Evolutionary conservation across 441 rosid genomes (phyloP), one percentile per base, ranked within the genome.

Genomic region (Francoa sonchifolia): DNA sequence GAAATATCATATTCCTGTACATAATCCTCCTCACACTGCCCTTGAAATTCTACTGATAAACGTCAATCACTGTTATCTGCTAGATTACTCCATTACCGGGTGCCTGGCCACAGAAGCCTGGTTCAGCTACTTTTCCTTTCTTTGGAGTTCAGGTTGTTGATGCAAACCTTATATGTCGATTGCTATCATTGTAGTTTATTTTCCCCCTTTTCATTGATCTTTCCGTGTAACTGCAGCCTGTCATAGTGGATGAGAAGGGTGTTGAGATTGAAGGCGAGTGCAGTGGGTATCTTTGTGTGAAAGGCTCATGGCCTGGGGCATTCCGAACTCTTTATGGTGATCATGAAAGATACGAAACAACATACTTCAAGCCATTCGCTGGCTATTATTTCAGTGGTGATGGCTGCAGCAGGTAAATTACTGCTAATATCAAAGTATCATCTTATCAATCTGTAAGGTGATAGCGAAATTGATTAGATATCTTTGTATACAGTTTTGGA

Each of bases 21-120:
- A n/a, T n/a, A n/a, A n/a, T n/a, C n/a, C n/a, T n/a, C n/a, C n/a
- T n/a, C 52, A 15, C 25, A 46, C 15, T 12, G 1, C 16, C 12
- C 22, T 20, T 33, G 29, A 25, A 43, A 18, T 46, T 39, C 13
- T 26, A 14, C 28, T 39, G 22, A 39, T 29, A 4, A 29, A 38
- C 9, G 39, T 59, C 34, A 30, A 43, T 41, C 20, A 11, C 48
- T 40, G 46, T 52, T 14, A 28, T 35, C 44, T 50, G 22, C 52
- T 79, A 89, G 98, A 82, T 90, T 52, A 76, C 96, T 36, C 99
- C 99, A 35, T 63, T 90, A 50, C 96, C 99, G 3, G 96, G 96
- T 57, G 99, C 96, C 47, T 90, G 99, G 99, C 83, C 95, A 0
- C 96, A 80, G 72, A 90, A 90, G 61, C 99, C 99, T 63, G 96